Evolutionary conservation across 1,284 basidiomycete genomes (phyloP).

Genomic region (Kalmanozyma brasiliensis): DNA sequence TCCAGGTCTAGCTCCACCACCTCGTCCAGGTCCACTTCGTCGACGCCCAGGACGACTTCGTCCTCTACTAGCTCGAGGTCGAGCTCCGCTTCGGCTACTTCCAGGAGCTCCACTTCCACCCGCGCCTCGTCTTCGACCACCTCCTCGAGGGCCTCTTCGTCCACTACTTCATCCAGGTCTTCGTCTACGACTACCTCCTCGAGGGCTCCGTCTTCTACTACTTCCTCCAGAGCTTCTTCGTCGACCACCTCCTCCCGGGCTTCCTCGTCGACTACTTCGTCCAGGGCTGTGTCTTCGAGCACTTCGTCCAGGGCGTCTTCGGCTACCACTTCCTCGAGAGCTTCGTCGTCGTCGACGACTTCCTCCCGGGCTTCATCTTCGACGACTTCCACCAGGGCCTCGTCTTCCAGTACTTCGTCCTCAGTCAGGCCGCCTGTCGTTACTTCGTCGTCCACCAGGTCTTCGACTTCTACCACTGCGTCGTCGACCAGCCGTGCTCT

Average conservation of each 20-base stretch:
- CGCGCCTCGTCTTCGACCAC: slow-evolving; percentile 6
- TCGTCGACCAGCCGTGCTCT: too few species aligned
- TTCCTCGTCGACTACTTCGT: slow-evolving; percentile 3
- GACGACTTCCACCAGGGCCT: neutral
- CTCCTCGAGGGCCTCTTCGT: slow-evolving; percentile 4
- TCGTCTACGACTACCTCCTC: slow-evolving; percentile 4
- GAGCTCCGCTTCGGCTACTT: slow-evolving; percentile 13
- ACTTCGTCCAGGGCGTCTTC: slow-evolving; percentile 1
- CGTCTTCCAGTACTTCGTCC: slow-evolving; percentile 1
- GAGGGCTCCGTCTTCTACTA: neutral
- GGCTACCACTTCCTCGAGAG: slow-evolving; percentile 5
- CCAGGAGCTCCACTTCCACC: slow-evolving; percentile 2
- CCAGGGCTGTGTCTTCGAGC: slow-evolving; percentile 1
- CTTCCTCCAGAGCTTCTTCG: neutral
- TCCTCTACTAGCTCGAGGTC: slow-evolving; percentile 4
- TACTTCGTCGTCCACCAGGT: slow-evolving; percentile 1
- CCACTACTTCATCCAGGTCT: neutral
- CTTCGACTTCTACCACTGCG: neutral
- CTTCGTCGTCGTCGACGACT: neutral
- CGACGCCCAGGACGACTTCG: slow-evolving; percentile 4
- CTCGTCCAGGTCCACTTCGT: slow-evolving; percentile 1
- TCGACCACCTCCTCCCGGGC: slow-evolving; percentile 7
- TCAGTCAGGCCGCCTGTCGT: too few species aligned
- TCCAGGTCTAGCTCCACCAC: slow-evolving; percentile 1
- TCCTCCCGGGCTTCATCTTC: too few species aligned